Base-by-base conservation (phyloP, 345 rosid species). In the Syzygium aqueum region DNA sequence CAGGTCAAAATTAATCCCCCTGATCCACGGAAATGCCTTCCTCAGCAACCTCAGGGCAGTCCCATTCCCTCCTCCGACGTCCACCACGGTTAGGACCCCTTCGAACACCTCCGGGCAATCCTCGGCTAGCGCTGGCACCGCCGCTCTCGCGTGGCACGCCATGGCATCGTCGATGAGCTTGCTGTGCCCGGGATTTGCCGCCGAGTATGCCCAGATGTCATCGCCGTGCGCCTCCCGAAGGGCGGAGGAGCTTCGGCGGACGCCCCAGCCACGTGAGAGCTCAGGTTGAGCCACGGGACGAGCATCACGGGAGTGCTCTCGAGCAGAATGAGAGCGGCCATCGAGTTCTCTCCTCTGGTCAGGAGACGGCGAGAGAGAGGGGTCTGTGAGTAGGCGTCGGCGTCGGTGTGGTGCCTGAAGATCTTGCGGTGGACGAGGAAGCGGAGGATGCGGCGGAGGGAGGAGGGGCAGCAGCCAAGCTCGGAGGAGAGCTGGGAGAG, bases 31-130 rank as follows among this genome's bases (percentile, higher is more conserved):
- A 77, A 90, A 94, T 53, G 93, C 93, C 88, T 93, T 90, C 10
- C 92, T 92, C 88, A 97, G 25, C 88, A 90, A 61, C 19, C 92
- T 86, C 89, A 94, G 23, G 63, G 92, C 46, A 52, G 94, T 94
- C 59, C 98, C 98, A 17, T 91, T 91, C 6, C 96, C 94, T 0
- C 98, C 99, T 40, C 97, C 98, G 19, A 96, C 94, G 82, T 97
- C 98, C 27, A 95, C 96, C 93, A 96, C 53, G 23, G 89, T 93
- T 50, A 63, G 65, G 30, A 95, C 51, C 11, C 96, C 95, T 4
- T 95, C 91, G 87, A 96, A 92, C 90, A 93, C 89, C 67, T 94
- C 92, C 0, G 90, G 92, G 88, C 95, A 94, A 13, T 89, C 87
- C 43, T 89, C 59, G 2, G 89, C 84, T 3, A 94, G 30, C 19